Conservation (phyloP, 2,329 filamentous ascomycete genomes). For the Sarocladium brachiariae region DNA sequence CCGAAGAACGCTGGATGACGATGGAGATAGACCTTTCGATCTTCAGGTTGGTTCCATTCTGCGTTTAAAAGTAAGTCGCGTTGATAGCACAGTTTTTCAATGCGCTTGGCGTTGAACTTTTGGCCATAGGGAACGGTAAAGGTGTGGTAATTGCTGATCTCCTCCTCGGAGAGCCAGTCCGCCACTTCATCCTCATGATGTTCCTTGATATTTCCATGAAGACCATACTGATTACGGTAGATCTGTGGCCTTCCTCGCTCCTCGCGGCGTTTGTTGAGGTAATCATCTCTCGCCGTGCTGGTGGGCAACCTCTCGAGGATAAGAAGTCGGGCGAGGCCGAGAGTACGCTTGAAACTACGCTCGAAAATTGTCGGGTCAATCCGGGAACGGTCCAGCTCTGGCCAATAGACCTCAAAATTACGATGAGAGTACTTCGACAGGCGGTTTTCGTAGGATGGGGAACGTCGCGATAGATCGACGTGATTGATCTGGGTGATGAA, state of each 20-base stretch:
- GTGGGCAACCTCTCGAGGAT: slow-evolving; percentile 75
- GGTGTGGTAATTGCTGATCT: slow-evolving; percentile 73
- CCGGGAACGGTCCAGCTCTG: slow-evolving; percentile 63
- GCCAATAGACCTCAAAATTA: slow-evolving; percentile 80
- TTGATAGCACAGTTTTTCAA: slow-evolving; percentile 76
- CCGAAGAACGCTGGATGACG: slow-evolving; percentile 84
- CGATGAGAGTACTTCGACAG: slow-evolving; percentile 79
- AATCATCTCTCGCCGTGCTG: slow-evolving; percentile 58
- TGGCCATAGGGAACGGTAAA: slow-evolving; percentile 64
- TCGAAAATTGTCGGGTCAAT: slow-evolving; percentile 86
- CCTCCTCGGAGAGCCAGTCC: slow-evolving; percentile 73
- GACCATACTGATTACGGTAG: slow-evolving; percentile 32
- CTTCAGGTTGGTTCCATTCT: slow-evolving; percentile 75
- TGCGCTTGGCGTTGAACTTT: slow-evolving; percentile 58
- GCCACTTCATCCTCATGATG: slow-evolving; percentile 72
- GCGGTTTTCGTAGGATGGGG: slow-evolving; percentile 81
- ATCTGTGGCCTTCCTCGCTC: slow-evolving; percentile 64
- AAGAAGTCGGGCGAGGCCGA: slow-evolving; percentile 71
- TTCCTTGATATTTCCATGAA: slow-evolving; percentile 69
- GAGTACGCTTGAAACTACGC: slow-evolving; percentile 66
- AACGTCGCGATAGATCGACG: slow-evolving; percentile 71
- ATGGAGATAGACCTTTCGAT: slow-evolving; percentile 71
- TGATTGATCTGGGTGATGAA: slow-evolving; percentile 80
- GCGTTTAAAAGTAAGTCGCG: slow-evolving; percentile 77
- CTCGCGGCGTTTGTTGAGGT: slow-evolving; percentile 60